Evolutionary conservation across 2,329 filamentous ascomycete genomes (phyloP).

Genomic region (Colletotrichum sp.): DNA sequence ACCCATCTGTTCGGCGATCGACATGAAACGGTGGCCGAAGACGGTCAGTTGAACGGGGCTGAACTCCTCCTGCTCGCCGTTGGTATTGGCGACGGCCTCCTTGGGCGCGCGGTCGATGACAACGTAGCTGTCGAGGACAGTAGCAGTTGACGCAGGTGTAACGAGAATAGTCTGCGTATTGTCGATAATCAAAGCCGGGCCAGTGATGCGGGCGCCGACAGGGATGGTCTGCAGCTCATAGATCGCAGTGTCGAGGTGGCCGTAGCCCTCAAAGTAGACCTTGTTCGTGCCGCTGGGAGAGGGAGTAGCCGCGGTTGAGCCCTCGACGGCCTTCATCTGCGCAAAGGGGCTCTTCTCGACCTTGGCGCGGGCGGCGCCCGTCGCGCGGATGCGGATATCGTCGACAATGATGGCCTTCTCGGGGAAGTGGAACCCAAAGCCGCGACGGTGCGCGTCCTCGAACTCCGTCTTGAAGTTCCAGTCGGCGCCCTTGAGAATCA

Average conservation of each 20-base stretch:
- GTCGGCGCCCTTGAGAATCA: constrained; percentile 32
- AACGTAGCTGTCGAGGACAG: constrained; percentile 38
- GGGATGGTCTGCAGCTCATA: constrained; percentile 12
- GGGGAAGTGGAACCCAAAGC: constrained; percentile 66
- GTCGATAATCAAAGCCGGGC: constrained; percentile 75
- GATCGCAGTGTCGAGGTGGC: constrained; percentile 7
- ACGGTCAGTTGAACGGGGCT: constrained; percentile 77
- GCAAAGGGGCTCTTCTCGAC: constrained; percentile 19
- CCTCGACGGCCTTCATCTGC: constrained; percentile 14
- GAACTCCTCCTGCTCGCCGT: constrained; percentile 63
- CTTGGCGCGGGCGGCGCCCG: constrained; percentile 14
- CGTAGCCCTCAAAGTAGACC: constrained; percentile 17
- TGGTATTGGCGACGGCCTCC: constrained; percentile 55
- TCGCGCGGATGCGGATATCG: constrained; percentile 22
- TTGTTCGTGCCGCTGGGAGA: constrained; percentile 67
- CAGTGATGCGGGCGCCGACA: constrained; percentile 38
- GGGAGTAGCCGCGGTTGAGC: constrained; percentile 55
- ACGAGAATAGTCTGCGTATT: constrained; percentile 79
- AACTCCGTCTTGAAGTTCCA: constrained; percentile 68
- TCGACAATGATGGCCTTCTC: constrained; percentile 38
- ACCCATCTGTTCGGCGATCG: constrained; percentile 83
- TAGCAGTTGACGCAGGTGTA: constrained; percentile 43
- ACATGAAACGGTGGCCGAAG: constrained; percentile 82
- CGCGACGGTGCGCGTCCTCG: constrained; percentile 72
- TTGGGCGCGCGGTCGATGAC: constrained; percentile 33